Evolutionary conservation across 139 green algal species (phyloP).

Genomic region (Closterium sp.): DNA sequence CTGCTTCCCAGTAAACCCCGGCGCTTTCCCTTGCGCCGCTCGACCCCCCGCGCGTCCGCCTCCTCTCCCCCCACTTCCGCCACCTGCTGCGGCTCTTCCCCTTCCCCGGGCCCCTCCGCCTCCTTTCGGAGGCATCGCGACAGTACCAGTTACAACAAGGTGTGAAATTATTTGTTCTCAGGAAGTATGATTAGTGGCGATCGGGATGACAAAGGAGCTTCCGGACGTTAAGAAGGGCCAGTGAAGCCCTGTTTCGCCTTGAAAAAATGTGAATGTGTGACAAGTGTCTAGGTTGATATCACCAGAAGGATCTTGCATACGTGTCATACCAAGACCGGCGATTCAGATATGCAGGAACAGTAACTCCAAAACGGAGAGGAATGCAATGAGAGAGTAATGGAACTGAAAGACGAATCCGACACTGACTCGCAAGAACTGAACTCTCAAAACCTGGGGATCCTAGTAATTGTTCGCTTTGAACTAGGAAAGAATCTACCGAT

Average conservation of each 20-base stretch:
- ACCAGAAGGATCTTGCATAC: neutral
- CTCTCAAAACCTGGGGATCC: neutral
- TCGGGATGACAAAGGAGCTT: neutral
- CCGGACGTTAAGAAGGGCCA: neutral
- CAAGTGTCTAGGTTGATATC: neutral
- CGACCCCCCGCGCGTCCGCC: no score
- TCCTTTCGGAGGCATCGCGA: neutral
- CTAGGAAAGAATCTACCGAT: neutral
- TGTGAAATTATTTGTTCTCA: neutral
- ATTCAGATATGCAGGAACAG: no score
- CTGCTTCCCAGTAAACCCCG: neutral
- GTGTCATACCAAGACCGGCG: no score
- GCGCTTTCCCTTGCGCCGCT: neutral
- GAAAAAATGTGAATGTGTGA: neutral
- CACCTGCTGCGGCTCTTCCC: neutral
- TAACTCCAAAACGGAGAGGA: neutral
- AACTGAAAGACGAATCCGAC: neutral
- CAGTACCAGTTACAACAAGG: neutral
- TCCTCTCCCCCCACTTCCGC: neutral
- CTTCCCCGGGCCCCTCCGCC: neutral
- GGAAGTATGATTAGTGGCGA: neutral
- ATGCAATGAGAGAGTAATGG: neutral
- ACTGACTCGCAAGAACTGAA: neutral
- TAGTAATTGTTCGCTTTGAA: neutral
- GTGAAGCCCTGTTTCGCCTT: neutral